Evolutionary conservation across 179 eudicot species (phyloP), one percentile per base, ranked within the genome.

Genomic region (Silene noctiflora): DNA sequence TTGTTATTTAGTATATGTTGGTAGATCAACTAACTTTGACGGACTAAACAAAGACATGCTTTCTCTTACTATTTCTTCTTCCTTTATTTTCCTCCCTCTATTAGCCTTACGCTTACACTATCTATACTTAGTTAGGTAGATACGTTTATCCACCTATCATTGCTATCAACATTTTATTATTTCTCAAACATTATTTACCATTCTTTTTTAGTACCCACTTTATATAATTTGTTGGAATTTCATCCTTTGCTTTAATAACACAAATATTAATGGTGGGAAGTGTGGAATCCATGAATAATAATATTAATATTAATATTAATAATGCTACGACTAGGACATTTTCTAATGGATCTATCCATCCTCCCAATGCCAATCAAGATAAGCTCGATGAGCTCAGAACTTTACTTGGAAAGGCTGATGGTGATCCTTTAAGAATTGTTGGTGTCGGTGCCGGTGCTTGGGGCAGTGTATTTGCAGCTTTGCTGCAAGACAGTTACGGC

Each of bases 391-490:
- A 91, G 75, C 82, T 94, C 73, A 85, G 97, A 13, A 17, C 75
- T 16, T 73, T 77, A 8, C 66, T 94, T 33, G 95, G 93, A 27
- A 94, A 94, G 69, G 69, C 85, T 0, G 94, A 91, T 2, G 89
- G 87, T 22, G 98, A 94, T 75, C 87, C 89, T 13, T 84, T 94
- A 71, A 90, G 90, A 75, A 93, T 95, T 71, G 99, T 88, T 4
- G 91, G 97, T 71, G 94, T 95, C 14, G 99, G 99, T 13, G 98
- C 97, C 0, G 98, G 98, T 81, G 98, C 98, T 25, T 94, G 98
- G 98, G 98, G 98, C 4, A 91, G 95, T 86, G 99, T 95, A 0
- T 95, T 95, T 85, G 78, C 83, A 58, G 97, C 97, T 60, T 31
- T 95, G 86, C 80, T 95, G 66, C 99, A 95, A 79, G 97, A 93